phyloP scores from a whole-genome alignment of 441 rosid species.

The Pelargonium cotyledonis region DNA sequence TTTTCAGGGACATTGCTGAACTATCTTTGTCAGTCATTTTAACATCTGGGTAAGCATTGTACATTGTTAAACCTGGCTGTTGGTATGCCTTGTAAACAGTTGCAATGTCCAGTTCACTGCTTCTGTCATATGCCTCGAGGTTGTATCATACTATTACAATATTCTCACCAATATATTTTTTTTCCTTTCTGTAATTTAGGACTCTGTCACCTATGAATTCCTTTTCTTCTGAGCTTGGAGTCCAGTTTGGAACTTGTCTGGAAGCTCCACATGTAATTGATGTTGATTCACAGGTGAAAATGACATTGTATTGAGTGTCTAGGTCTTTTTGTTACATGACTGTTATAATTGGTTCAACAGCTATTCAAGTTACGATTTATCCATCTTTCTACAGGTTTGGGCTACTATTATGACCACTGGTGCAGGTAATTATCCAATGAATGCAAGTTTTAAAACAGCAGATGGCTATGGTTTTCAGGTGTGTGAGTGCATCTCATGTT shows the following conservation, averaged over 20 bases:
- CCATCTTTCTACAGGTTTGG: conserved; percentile 59
- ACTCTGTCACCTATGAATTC: conserved; percentile 91
- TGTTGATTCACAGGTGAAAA: conserved; percentile 63
- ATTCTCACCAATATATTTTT: conserved; percentile 16
- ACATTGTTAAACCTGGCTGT: conserved; percentile 1
- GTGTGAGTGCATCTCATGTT: conserved; percentile 14
- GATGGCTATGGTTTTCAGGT: conserved; percentile 86
- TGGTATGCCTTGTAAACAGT: background rate
- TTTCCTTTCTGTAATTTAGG: conserved; percentile 35
- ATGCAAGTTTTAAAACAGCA: conserved; percentile 90
- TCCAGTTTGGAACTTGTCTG: conserved; percentile 82
- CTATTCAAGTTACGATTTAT: conserved; percentile 20
- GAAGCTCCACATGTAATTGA: conserved; percentile 99
- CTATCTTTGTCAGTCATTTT: conserved; percentile 84
- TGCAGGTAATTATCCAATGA: conserved; percentile 67
- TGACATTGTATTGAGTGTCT: conserved; percentile 16
- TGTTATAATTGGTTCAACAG: conserved; percentile 16
- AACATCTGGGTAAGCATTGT: conserved; percentile 85
- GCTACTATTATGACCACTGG: conserved; percentile 66
- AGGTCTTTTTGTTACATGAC: background rate
- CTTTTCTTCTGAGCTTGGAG: conserved; percentile 92
- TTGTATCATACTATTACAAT: conserved; percentile 17
- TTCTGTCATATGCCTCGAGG: conserved; percentile 12
- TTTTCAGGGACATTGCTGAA: conserved; percentile 76
- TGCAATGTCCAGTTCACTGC: conserved; percentile 14